phyloP scores from a whole-genome alignment of 1,284 basidiomycete genomes.

The Apiotrichum sp. region DNA sequence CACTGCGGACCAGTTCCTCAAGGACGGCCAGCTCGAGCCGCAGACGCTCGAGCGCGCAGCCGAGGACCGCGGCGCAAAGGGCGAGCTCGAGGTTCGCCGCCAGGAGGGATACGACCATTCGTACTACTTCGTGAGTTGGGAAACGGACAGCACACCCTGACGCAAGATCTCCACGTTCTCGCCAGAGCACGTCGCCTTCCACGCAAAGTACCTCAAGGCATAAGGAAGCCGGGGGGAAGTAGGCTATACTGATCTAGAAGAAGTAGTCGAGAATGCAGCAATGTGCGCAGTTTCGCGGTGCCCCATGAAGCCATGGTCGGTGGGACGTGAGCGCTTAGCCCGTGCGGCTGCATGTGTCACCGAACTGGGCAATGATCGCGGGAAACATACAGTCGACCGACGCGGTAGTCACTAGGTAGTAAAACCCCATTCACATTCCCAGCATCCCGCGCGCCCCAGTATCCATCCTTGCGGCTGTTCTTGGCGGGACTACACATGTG shows the following conservation, averaged over 20 bases:
- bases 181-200: constrained; percentile 51
- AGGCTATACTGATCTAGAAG: neutral
- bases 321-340: too few relatives aligned
- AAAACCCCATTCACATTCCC: too few relatives aligned
- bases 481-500: too few relatives aligned
- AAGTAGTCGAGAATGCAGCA: too few relatives aligned
- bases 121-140: constrained; percentile 74
- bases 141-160: neutral
- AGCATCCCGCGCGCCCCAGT: too few relatives aligned
- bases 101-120: constrained; percentile 88
- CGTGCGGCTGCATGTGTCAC: too few relatives aligned
- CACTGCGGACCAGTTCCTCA: constrained; percentile 77
- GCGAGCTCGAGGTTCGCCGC: constrained; percentile 70
- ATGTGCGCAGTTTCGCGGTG: too few relatives aligned
- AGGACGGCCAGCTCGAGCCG: constrained; percentile 78
- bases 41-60: constrained; percentile 79
- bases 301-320: too few relatives aligned
- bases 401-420: too few relatives aligned
- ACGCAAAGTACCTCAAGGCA: constrained; percentile 50
- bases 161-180: constrained; percentile 62
- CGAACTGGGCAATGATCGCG: too few relatives aligned
- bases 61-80: constrained; percentile 48
- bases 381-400: too few relatives aligned
- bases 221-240: neutral
- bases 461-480: too few relatives aligned